phyloP scores from a whole-genome alignment of 1,139 yeast species.

The Schizosaccharomyces versatilis region DNA sequence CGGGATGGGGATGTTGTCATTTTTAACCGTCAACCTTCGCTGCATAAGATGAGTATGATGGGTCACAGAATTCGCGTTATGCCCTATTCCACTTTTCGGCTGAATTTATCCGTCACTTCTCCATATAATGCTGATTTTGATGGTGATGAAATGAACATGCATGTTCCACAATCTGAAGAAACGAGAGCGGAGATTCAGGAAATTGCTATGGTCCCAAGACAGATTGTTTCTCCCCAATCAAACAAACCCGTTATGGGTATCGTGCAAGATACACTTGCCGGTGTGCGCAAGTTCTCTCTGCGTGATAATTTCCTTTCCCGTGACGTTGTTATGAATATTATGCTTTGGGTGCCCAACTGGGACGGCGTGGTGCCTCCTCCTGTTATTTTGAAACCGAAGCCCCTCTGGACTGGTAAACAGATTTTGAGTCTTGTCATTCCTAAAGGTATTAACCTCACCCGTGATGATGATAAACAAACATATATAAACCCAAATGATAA shows the following conservation, averaged over 20 bases:
- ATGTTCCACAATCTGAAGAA: conserved; percentile 96
- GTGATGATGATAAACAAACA: conserved; percentile 82
- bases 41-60: conserved; percentile 99
- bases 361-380: conserved; percentile 98
- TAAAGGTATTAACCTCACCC: conserved; percentile 77
- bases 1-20: conserved; percentile 94
- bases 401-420: conserved; percentile 95
- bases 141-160: conserved; percentile 99
- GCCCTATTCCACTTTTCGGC: conserved; percentile 95
- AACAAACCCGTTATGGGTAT: conserved; percentile 99
- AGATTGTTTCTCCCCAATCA: conserved; percentile 93
- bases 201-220: conserved; percentile 89
- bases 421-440: conserved; percentile 83
- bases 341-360: conserved; percentile 97
- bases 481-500: conserved; percentile 64
- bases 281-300: conserved; percentile 82
- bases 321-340: conserved; percentile 87
- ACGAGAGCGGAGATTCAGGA: conserved; percentile 90
- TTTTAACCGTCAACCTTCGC: conserved; percentile 95
- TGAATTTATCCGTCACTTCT: conserved; percentile 87
- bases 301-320: conserved; percentile 75
- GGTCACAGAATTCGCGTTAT: conserved; percentile 97
- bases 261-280: conserved; percentile 95
- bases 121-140: conserved; percentile 99
- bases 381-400: conserved; percentile 80